These are phyloP conservation scores for Capsaspora owczarzaki DNA, from an alignment of 78 protist species.

Conservation along the genomic window DNA sequence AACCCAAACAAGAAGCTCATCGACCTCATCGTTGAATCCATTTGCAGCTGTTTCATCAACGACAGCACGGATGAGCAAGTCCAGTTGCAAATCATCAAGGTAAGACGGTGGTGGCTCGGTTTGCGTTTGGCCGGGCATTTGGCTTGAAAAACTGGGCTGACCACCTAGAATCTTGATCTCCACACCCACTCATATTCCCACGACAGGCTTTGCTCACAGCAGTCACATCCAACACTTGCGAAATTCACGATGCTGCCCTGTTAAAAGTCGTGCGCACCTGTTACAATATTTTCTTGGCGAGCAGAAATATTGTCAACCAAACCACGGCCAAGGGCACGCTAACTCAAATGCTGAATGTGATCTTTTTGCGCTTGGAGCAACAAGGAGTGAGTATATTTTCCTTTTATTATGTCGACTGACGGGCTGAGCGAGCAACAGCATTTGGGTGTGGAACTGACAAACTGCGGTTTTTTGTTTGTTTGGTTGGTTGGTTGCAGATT, in stretches of 20 bases:
- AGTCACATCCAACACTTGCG: constrained; percentile 29
- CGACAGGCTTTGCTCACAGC: constrained; percentile 41
- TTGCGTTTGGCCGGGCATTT: too few relatives aligned
- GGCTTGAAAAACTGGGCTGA: too few relatives aligned
- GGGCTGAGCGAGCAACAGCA: too few relatives aligned
- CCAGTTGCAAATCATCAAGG: constrained; percentile 52
- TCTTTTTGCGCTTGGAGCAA: constrained; percentile 37
- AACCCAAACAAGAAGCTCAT: neutral
- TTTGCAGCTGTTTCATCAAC: constrained; percentile 30
- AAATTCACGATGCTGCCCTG: constrained; percentile 49
- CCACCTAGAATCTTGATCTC: too few relatives aligned
- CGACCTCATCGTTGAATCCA: constrained; percentile 8
- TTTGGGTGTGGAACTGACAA: too few relatives aligned
- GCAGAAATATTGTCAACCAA: constrained; percentile 12
- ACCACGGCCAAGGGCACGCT: constrained; percentile 51
- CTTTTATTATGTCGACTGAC: too few relatives aligned
- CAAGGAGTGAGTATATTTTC: too few relatives aligned
- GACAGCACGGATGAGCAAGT: constrained; percentile 30
- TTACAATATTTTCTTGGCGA: constrained; percentile 41
- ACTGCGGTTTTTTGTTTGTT: too few relatives aligned
- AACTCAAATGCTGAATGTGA: constrained; percentile 45
- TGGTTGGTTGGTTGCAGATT: too few relatives aligned
- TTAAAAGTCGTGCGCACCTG: constrained; percentile 47
- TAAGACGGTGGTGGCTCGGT: too few relatives aligned
- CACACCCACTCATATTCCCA: too few relatives aligned